These are phyloP conservation scores for Fusarium piperis DNA, from an alignment of 2,329 filamentous ascomycete species.

Conservation along the genomic window DNA sequence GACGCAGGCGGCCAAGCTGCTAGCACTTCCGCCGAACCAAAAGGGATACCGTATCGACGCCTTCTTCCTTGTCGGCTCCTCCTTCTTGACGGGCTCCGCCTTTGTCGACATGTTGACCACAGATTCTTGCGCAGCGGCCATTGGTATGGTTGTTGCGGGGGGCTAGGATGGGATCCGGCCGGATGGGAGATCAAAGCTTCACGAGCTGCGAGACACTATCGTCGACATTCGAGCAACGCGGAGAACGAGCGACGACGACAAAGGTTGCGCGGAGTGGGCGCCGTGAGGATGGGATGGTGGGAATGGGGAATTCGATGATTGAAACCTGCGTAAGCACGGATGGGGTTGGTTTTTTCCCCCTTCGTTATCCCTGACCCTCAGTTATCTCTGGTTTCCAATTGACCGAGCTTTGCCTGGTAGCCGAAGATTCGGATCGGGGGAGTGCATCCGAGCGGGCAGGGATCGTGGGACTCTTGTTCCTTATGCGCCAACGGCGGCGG, in stretches of 20 bases:
- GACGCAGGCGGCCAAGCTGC: slow-evolving; percentile 88
- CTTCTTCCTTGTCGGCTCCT: slow-evolving; percentile 51
- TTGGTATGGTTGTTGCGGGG: slow-evolving; percentile 10
- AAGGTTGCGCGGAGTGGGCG: not conserved
- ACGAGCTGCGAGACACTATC: not conserved
- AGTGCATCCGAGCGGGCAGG: slow-evolving; percentile 19
- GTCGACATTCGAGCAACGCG: not conserved
- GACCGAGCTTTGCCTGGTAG: slow-evolving; percentile 4
- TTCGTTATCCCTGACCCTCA: slow-evolving; percentile 23
- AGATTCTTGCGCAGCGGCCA: slow-evolving; percentile 32
- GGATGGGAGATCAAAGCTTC: not conserved
- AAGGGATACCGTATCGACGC: slow-evolving; percentile 73
- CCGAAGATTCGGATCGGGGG: slow-evolving; percentile 27
- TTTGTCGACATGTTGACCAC: slow-evolving; percentile 22
- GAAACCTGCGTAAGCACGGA: not conserved
- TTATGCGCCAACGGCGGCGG: slow-evolving; percentile 12
- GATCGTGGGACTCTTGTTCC: slow-evolving; percentile 8
- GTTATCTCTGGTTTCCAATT: slow-evolving; percentile 1
- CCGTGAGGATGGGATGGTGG: not conserved
- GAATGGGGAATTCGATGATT: not conserved
- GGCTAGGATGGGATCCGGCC: not conserved
- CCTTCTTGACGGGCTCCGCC: slow-evolving; percentile 18
- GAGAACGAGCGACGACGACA: not conserved
- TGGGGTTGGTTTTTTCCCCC: not conserved
- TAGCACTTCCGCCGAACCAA: slow-evolving; percentile 97